Evolutionary conservation across 164 flowering plant species (phyloP).

Genomic region (Cinnamomum chago): DNA sequence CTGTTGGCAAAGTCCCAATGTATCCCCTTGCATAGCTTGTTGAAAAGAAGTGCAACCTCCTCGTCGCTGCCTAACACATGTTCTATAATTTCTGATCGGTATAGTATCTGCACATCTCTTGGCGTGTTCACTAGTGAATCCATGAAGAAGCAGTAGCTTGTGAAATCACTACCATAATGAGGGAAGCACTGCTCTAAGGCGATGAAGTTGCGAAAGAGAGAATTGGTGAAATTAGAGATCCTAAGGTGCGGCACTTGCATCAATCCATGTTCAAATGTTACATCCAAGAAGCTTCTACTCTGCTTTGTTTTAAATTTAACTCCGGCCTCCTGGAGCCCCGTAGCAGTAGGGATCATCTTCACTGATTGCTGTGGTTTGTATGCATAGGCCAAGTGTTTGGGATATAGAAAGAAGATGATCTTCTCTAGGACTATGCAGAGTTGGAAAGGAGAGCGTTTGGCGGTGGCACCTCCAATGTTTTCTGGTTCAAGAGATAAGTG

Average conservation of each 20-base stretch:
- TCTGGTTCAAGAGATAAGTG: neutral
- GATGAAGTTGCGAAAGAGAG: neutral
- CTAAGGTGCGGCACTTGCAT: neutral
- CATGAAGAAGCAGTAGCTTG: constrained; percentile 48
- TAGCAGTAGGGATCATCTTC: constrained; percentile 8
- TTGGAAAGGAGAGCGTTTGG: too few species aligned
- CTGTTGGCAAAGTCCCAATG: constrained; percentile 30
- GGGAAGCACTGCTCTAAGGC: constrained; percentile 1
- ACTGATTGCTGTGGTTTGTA: constrained; percentile 18
- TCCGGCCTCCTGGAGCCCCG: constrained; percentile 47
- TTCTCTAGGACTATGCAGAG: too few species aligned
- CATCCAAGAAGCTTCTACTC: constrained; percentile 35
- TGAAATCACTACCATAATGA: constrained; percentile 31
- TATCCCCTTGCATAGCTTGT: constrained; percentile 36
- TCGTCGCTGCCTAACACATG: constrained; percentile 48
- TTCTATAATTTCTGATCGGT: constrained; percentile 33
- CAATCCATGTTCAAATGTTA: constrained; percentile 35
- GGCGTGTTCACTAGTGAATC: constrained; percentile 45
- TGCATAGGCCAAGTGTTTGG: constrained; percentile 26
- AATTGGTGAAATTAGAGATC: neutral
- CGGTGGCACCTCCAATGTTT: too few species aligned
- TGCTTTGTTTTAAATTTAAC: constrained; percentile 32
- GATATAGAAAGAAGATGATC: constrained; percentile 31
- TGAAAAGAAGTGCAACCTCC: constrained; percentile 48
- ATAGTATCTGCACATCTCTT: constrained; percentile 36